Percentiles rank a stretch among this genome's conserved stretches.
Conservation (phyloP, 495 filamentous ascomycete genomes). For the Aspergillus steynii region DNA sequence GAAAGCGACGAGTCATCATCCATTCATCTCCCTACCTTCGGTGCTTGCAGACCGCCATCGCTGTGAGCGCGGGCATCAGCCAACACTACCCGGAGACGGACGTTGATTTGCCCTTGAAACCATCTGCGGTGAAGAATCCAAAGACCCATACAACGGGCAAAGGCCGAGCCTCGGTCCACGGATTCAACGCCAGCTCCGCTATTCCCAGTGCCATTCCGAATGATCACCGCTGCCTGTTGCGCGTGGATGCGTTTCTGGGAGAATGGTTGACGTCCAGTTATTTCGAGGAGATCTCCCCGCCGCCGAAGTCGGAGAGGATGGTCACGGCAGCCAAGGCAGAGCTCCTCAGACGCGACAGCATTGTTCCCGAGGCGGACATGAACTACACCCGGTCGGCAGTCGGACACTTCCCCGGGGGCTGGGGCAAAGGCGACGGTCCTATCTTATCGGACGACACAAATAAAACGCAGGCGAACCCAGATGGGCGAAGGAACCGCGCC, state of each 20-base stretch:
- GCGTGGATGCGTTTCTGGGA: conserved; percentile 89
- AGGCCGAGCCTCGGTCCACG: neutral
- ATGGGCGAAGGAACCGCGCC: conserved; percentile 31
- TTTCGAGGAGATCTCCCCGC: conserved; percentile 87
- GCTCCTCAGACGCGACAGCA: conserved; percentile 63
- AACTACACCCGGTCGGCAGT: conserved; percentile 24
- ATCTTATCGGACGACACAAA: neutral
- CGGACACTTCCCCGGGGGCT: conserved; percentile 64
- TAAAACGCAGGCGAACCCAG: neutral
- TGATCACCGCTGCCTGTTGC: conserved; percentile 47
- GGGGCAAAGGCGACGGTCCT: conserved; percentile 38
- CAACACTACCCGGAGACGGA: conserved; percentile 50
- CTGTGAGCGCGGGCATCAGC: conserved; percentile 83
- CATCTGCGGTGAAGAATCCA: neutral
- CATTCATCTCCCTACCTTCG: conserved; percentile 91
- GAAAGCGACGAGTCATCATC: conserved; percentile 64
- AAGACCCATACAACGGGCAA: conserved; percentile 10
- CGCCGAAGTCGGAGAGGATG: conserved; percentile 83
- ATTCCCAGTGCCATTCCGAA: conserved; percentile 8
- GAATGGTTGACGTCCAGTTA: conserved; percentile 96
- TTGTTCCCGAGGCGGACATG: conserved; percentile 30
- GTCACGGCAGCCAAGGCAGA: conserved; percentile 84
- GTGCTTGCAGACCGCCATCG: conserved; percentile 90
- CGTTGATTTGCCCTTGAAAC: neutral
- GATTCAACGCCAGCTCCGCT: neutral